Evolutionary conservation across 140 eudicot species (phyloP).

Genomic region (Erigeron philadelphicus): DNA sequence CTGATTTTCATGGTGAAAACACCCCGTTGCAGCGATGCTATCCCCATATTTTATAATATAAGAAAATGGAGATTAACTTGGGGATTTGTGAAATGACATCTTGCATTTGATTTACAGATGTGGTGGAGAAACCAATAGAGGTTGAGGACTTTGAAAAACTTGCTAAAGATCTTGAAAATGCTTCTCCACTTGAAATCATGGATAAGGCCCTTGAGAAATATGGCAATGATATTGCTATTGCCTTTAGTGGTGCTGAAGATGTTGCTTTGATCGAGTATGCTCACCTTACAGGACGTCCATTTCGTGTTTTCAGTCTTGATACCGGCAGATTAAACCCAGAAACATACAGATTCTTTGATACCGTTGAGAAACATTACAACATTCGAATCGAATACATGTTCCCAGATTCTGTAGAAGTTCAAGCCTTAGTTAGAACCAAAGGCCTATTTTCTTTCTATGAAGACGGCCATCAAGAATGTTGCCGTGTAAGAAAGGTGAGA

Average conservation of each 20-base stretch:
- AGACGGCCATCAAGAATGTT: constrained; percentile 98
- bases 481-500: constrained; percentile 89
- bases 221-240: constrained; percentile 75
- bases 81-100: constrained; percentile 21
- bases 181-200: constrained; percentile 79
- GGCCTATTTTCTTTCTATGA: constrained; percentile 88
- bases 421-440: constrained; percentile 75
- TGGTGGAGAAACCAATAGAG: constrained; percentile 41
- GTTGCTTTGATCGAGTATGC: constrained; percentile 84
- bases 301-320: constrained; percentile 71
- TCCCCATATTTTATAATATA: too few relatives aligned
- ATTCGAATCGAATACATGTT: constrained; percentile 89
- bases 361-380: constrained; percentile 71
- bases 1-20: too few relatives aligned
- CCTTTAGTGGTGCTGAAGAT: constrained; percentile 93
- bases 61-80: neutral
- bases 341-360: constrained; percentile 67
- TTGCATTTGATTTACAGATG: constrained; percentile 37
- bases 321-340: constrained; percentile 77
- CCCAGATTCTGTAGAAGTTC: constrained; percentile 90
- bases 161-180: constrained; percentile 61
- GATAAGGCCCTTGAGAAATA: constrained; percentile 69
- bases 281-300: constrained; percentile 75
- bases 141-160: constrained; percentile 50
- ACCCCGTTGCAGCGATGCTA: too few relatives aligned